Evolutionary conservation across 2,329 filamentous ascomycete species (phyloP), one percentile per base, ranked within the genome.

Genomic region (Geosmithia putterillii): DNA sequence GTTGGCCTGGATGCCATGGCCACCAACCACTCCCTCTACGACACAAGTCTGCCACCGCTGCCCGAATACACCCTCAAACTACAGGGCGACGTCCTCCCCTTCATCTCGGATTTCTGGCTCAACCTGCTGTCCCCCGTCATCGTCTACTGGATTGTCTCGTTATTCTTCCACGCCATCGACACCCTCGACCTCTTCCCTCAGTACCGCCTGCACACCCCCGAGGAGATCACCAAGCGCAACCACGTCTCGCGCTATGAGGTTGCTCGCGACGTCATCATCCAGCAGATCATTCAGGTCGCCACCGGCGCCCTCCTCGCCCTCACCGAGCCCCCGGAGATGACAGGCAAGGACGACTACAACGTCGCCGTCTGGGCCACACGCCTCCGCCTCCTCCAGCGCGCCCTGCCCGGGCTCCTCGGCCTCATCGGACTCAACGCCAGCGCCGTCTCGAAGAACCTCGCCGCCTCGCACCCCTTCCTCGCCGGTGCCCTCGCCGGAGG

Each of bases 141-240:
- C 53, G 84, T 83, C 45, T 98, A 98, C 73, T 98, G 92, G 92
- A 64, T 68, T 19, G 66, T 94, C 25, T 96, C 90, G 18, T 65
- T 86, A 59, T 66, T 90, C 58, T 98, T 94, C 68, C 90, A 96
- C 69, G 57, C 81, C 52, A 80, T 96, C 56, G 92, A 98, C 64
- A 70, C 80, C 46, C 81, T 81, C 64, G 86, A 95, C 61, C 67
- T 90, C 34, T 94, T 90, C 60, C 82, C 89, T 17, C 79, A 94
- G 55, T 95, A 96, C 65, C 83, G 92, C 49, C 73, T 98, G 37
- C 92, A 98, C 65, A 96, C 92, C 0, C 92, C 92, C 14, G 88
- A 87, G 42, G 90, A 96, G 63, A 83, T 96, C 49, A 60, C 81
- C 32, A 86, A 86, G 62, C 79, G 89, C 54, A 95, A 95, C 63